These are phyloP conservation scores for Zygnema circumcarinatum DNA, from an alignment of 139 green algal species.

Conservation along the genomic window DNA sequence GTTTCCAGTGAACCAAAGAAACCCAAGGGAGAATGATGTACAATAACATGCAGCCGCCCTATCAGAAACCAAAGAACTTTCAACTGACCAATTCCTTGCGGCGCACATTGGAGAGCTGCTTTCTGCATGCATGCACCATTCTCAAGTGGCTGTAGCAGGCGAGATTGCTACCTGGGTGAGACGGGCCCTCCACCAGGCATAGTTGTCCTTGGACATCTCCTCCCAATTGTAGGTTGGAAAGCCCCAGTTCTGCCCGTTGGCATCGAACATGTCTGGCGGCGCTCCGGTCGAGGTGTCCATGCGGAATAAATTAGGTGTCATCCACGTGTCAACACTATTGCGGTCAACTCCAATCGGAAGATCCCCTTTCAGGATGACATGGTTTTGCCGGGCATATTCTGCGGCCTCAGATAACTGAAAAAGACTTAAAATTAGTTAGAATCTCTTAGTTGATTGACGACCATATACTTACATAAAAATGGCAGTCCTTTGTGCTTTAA, in stretches of 20 bases:
- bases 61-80: too few relatives aligned
- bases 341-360: constrained; percentile 97
- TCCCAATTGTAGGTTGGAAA: constrained; percentile 99
- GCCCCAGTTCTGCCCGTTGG: constrained; percentile 92
- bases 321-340: constrained; percentile 90
- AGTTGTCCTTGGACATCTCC: constrained; percentile 88
- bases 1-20: too few relatives aligned
- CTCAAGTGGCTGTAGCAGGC: too few relatives aligned
- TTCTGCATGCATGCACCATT: too few relatives aligned
- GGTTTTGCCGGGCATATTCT: constrained; percentile 68
- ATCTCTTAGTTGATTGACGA: constrained; percentile 12
- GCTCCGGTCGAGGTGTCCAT: constrained; percentile 90
- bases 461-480: too few relatives aligned
- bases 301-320: constrained; percentile 82
- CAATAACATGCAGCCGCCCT: too few relatives aligned
- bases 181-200: constrained; percentile 83
- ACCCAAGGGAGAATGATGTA: too few relatives aligned
- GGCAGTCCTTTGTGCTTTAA: too few relatives aligned
- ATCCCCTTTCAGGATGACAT: constrained; percentile 94
- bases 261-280: constrained; percentile 88
- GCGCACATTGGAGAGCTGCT: too few relatives aligned
- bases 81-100: too few relatives aligned
- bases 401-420: constrained; percentile 76
- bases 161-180: constrained; percentile 75
- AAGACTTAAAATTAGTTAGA: background rate